These are phyloP conservation scores for Rhodotorula sp. DNA, from an alignment of 1,284 basidiomycete genomes.

Conservation along the genomic window DNA sequence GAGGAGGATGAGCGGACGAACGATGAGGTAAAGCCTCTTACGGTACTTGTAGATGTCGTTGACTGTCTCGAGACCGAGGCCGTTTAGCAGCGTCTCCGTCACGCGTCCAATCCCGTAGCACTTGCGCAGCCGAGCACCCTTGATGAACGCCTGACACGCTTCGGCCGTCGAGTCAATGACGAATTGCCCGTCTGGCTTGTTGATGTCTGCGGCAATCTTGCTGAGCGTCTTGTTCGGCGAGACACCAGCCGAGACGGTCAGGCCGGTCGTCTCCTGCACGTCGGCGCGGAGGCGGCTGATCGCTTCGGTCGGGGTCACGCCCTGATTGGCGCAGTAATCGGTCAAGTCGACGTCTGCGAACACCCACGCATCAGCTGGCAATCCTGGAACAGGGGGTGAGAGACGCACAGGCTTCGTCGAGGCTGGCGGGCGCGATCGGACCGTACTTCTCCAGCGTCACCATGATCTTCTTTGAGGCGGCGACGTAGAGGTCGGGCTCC, in stretches of 20 bases:
- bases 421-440: slow-evolving; percentile 40
- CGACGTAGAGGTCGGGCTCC: slow-evolving; percentile 48
- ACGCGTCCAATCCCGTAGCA: slow-evolving; percentile 57
- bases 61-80: slow-evolving; percentile 81
- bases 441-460: slow-evolving; percentile 42
- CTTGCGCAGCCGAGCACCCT: slow-evolving; percentile 8
- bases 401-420: slow-evolving; percentile 44
- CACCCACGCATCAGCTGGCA: too few species aligned
- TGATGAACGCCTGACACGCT: slow-evolving; percentile 63
- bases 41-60: slow-evolving; percentile 78
- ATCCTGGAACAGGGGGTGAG: background rate
- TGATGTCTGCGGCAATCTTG: slow-evolving; percentile 61
- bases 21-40: slow-evolving; percentile 61
- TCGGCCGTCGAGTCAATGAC: slow-evolving; percentile 56
- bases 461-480: slow-evolving; percentile 48
- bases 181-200: slow-evolving; percentile 92
- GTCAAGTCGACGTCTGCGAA: slow-evolving; percentile 32
- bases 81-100: slow-evolving; percentile 77
- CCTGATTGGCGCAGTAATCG: slow-evolving; percentile 54
- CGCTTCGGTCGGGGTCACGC: slow-evolving; percentile 67
- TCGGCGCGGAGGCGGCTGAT: slow-evolving; percentile 71
- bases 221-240: slow-evolving; percentile 61
- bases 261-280: slow-evolving; percentile 68
- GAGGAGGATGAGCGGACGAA: background rate
- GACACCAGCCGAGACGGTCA: slow-evolving; percentile 83